These are phyloP conservation scores for Ogataea nonfermentans DNA, from an alignment of 805 yeast genomes.

Conservation along the genomic window DNA sequence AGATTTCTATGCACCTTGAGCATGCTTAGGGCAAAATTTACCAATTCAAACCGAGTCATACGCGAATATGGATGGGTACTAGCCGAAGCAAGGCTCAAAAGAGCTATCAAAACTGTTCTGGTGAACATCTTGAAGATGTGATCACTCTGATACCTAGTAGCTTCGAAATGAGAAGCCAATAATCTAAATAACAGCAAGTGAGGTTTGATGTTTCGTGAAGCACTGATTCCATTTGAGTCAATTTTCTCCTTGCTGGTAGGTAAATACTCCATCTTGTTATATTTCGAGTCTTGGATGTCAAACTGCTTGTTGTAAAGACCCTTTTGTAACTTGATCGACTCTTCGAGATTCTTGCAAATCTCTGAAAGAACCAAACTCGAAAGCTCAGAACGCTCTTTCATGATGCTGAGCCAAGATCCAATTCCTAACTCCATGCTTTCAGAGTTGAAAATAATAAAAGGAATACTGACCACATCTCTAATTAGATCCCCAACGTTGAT, in stretches of 20 bases:
- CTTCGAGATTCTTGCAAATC: conserved; percentile 67
- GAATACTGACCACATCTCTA: conserved; percentile 58
- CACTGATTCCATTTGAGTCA: conserved; percentile 48
- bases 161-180: conserved; percentile 75
- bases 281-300: conserved; percentile 62
- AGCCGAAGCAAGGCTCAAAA: conserved; percentile 51
- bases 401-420: conserved; percentile 76
- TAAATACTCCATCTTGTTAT: conserved; percentile 78
- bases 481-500: conserved; percentile 46
- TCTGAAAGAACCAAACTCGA: conserved; percentile 65
- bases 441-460: conserved; percentile 65
- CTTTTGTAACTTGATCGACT: conserved; percentile 50
- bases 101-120: conserved; percentile 53
- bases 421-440: conserved; percentile 61
- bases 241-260: conserved; percentile 71
- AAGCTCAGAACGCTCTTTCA: conserved; percentile 60
- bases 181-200: conserved; percentile 68
- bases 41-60: conserved; percentile 67
- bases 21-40: conserved; percentile 65
- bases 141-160: conserved; percentile 68
- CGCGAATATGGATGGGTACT: conserved; percentile 85
- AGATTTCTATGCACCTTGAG: conserved; percentile 53
- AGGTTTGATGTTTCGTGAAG: conserved; percentile 53
- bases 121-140: conserved; percentile 71
- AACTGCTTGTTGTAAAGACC: conserved; percentile 63